These are phyloP conservation scores for Eucalyptus leucophloia DNA, from an alignment of 345 rosid genomes.

Conservation along the genomic window DNA sequence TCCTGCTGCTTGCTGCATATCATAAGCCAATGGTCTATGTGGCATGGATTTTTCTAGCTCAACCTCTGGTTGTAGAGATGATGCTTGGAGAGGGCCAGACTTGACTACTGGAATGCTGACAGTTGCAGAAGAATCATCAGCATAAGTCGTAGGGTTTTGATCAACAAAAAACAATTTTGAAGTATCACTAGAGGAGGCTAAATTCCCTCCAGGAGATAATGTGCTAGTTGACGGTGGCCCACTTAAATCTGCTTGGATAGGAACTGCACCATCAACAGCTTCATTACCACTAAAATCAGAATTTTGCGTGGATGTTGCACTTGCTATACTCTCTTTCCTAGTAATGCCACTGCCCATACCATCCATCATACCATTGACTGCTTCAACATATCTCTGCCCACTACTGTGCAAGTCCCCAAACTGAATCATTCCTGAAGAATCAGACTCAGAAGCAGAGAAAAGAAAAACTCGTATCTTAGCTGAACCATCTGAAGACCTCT, in stretches of 20 bases:
- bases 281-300: conserved; percentile 49
- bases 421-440: conserved; percentile 29
- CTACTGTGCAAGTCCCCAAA: conserved; percentile 38
- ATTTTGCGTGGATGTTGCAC: conserved; percentile 54
- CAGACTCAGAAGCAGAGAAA: conserved; percentile 41
- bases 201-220: conserved; percentile 20
- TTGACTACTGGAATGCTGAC: conserved; percentile 17
- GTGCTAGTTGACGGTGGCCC: conserved; percentile 14
- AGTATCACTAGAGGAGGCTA: conserved; percentile 8
- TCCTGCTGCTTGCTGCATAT: conserved; percentile 16
- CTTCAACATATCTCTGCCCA: conserved; percentile 62
- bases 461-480: conserved; percentile 63
- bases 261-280: conserved; percentile 21
- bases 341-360: conserved; percentile 14
- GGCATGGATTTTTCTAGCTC: conserved; percentile 22
- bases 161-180: conserved; percentile 13
- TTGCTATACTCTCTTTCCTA: conserved; percentile 55
- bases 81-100: conserved; percentile 20
- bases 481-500: conserved; percentile 56
- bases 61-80: conserved; percentile 19
- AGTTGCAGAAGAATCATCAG: conserved; percentile 24
- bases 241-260: conserved; percentile 21
- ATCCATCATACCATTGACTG: conserved; percentile 45
- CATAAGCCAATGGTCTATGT: conserved; percentile 28
- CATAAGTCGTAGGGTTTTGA: conserved; percentile 8